Conservation (phyloP, 2,329 filamentous ascomycete species). For the Cladophialophora immunda region DNA sequence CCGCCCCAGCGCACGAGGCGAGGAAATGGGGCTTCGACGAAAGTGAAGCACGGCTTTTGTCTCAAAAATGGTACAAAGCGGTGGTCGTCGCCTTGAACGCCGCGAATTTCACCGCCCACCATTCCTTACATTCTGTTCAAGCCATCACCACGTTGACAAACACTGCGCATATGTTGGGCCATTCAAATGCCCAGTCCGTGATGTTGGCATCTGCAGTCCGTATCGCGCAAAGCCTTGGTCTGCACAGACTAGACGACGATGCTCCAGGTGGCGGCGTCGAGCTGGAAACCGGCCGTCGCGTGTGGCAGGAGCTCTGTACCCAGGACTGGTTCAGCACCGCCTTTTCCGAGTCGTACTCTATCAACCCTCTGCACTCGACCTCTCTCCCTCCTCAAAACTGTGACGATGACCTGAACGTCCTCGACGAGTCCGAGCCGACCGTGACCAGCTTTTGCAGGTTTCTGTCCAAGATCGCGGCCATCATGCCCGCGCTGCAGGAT, state of each 20-base stretch:
- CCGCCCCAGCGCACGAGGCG: slow-evolving; percentile 27
- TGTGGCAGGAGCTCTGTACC: slow-evolving; percentile 51
- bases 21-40: slow-evolving; percentile 57
- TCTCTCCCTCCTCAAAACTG: slow-evolving; percentile 47
- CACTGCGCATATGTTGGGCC: slow-evolving; percentile 59
- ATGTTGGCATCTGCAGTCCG: slow-evolving; percentile 55
- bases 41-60: slow-evolving; percentile 52
- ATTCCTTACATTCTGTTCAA: slow-evolving; percentile 55
- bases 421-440: slow-evolving; percentile 42
- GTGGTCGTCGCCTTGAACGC: slow-evolving; percentile 54
- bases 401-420: slow-evolving; percentile 46
- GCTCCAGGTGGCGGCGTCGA: slow-evolving; percentile 37
- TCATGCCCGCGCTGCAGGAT: slow-evolving; percentile 52
- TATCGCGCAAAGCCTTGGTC: slow-evolving; percentile 57
- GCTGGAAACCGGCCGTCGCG: slow-evolving; percentile 50
- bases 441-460: slow-evolving; percentile 48
- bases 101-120: slow-evolving; percentile 55
- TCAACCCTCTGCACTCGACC: slow-evolving; percentile 49
- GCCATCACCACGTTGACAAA: slow-evolving; percentile 58
- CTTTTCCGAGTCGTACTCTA: slow-evolving; percentile 50
- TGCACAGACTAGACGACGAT: slow-evolving; percentile 51
- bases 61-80: slow-evolving; percentile 58
- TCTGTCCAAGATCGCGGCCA: slow-evolving; percentile 50
- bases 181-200: slow-evolving; percentile 58
- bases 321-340: slow-evolving; percentile 57